These are phyloP conservation scores for Neofusicoccum umdonicola DNA, from an alignment of 2,329 filamentous ascomycete species.

Conservation along the genomic window DNA sequence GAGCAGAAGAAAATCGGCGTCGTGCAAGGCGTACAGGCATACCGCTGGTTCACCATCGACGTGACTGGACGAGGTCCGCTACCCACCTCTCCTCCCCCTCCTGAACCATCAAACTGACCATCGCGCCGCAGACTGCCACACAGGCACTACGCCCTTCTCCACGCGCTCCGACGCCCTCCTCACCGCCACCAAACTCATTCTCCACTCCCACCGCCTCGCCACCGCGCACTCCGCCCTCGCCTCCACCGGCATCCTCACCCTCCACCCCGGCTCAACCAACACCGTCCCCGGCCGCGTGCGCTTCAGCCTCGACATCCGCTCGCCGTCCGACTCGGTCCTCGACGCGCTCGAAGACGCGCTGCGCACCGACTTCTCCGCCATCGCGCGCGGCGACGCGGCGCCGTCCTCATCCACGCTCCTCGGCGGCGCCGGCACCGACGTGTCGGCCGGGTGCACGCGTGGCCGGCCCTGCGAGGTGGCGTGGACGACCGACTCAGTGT, in stretches of 20 bases:
- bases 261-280: constrained; percentile 68
- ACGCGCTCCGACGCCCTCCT: constrained; percentile 68
- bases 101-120: neutral
- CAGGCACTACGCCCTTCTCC: constrained; percentile 68
- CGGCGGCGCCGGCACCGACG: constrained; percentile 48
- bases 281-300: constrained; percentile 68
- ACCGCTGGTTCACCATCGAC: constrained; percentile 69
- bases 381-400: constrained; percentile 42
- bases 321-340: constrained; percentile 56
- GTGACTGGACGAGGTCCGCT: constrained; percentile 53
- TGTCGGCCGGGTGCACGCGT: constrained; percentile 46
- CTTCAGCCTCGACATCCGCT: constrained; percentile 68
- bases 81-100: neutral
- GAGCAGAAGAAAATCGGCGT: constrained; percentile 64
- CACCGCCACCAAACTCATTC: constrained; percentile 65
- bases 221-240: constrained; percentile 60
- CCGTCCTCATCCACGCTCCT: neutral
- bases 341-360: constrained; percentile 57
- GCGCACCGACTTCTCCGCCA: constrained; percentile 56
- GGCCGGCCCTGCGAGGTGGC: constrained; percentile 54
- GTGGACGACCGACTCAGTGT: constrained; percentile 62
- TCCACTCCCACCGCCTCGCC: constrained; percentile 63
- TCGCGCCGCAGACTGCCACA: constrained; percentile 60
- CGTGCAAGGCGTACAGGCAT: constrained; percentile 71
- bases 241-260: constrained; percentile 66